Conservation (phyloP, 176 grass and related monocot species). For the Pontederia paniculata region DNA sequence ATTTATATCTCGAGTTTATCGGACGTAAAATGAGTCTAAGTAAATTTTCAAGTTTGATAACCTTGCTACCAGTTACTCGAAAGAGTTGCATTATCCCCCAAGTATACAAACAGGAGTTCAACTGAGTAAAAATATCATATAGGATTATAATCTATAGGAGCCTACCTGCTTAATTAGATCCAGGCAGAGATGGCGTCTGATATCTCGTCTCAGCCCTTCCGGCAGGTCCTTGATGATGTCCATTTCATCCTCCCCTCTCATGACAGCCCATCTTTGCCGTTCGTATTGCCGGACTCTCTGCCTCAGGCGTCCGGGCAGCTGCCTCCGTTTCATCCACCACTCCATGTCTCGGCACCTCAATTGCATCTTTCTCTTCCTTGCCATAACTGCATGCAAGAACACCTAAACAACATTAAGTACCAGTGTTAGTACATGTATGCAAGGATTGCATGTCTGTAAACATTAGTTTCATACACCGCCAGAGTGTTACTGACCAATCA, state of each 20-base stretch:
- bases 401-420: conserved; percentile 29
- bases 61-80: too few relatives aligned
- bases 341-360: conserved; percentile 87
- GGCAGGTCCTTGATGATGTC: conserved; percentile 85
- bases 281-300: conserved; percentile 77
- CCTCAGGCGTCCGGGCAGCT: conserved; percentile 58
- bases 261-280: conserved; percentile 61
- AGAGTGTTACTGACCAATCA: background rate
- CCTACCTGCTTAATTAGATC: conserved; percentile 82
- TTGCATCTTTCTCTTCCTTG: conserved; percentile 88
- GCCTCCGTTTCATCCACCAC: conserved; percentile 98
- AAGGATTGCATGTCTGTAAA: background rate
- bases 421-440: background rate
- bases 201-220: conserved; percentile 73
- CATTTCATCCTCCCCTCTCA: conserved; percentile 89
- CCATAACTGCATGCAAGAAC: conserved; percentile 87
- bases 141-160: too few relatives aligned
- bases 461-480: background rate
- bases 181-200: conserved; percentile 76
- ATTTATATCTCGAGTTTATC: too few relatives aligned
- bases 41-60: too few relatives aligned
- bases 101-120: too few relatives aligned
- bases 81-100: too few relatives aligned
- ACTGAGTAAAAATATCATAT: too few relatives aligned
- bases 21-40: too few relatives aligned